A percentile compares a stretch with the other conserved stretches of the same genome.
Conservation (phyloP, 2,329 filamentous ascomycete genomes). For the Pseudofabraea citricarpa region DNA sequence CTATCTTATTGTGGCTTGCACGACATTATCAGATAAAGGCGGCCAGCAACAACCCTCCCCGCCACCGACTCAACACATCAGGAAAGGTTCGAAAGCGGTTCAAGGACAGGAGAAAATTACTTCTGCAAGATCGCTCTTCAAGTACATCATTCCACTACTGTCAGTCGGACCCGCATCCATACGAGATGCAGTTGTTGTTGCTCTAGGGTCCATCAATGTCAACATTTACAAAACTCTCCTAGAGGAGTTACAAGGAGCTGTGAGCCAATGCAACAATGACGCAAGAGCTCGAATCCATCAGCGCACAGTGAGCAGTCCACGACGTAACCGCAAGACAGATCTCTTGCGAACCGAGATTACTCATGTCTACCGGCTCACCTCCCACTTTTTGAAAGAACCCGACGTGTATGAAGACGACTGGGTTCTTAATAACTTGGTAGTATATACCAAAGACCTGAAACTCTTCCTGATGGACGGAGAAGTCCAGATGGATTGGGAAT, state of each 20-base stretch:
- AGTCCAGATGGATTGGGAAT: conserved; percentile 91
- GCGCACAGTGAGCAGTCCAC: conserved; percentile 75
- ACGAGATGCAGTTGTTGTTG: conserved; percentile 83
- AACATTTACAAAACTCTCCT: conserved; percentile 89
- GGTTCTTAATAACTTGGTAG: conserved; percentile 82
- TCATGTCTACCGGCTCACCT: conserved; percentile 91
- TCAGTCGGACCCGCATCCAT: conserved; percentile 76
- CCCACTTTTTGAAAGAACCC: conserved; percentile 76
- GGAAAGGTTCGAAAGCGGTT: conserved; percentile 73
- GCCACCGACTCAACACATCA: conserved; percentile 65
- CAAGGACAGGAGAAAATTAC: conserved; percentile 73
- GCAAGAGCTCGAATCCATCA: conserved; percentile 83
- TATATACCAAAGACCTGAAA: conserved; percentile 87
- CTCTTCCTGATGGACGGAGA: conserved; percentile 93
- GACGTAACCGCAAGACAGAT: conserved; percentile 79
- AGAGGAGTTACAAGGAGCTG: conserved; percentile 83
- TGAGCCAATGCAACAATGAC: conserved; percentile 82
- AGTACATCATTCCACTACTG: conserved; percentile 83
- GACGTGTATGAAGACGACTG: conserved; percentile 83
- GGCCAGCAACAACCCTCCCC: conserved; percentile 52
- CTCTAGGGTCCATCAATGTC: conserved; percentile 90
- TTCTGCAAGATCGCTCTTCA: conserved; percentile 84
- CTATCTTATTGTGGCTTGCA: conserved; percentile 95
- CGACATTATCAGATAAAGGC: conserved; percentile 82
- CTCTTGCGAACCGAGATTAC: conserved; percentile 89